These are phyloP conservation scores for Arthrobotrys conoides DNA, from an alignment of 2,329 filamentous ascomycete genomes.

Conservation along the genomic window DNA sequence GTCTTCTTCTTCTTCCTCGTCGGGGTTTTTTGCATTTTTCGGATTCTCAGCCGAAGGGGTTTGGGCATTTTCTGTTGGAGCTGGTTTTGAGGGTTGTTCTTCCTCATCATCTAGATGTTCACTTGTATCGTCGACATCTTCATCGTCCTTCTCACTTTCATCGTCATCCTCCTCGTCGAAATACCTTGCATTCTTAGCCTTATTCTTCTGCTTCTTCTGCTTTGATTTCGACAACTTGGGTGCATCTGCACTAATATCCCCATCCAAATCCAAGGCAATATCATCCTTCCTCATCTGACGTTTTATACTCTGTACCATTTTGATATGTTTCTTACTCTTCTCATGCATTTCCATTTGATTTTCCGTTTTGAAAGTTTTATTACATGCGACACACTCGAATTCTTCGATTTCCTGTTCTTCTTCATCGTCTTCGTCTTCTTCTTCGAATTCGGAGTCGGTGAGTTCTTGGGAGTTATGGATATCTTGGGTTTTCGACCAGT, in stretches of 20 bases:
- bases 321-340: conserved; percentile 95
- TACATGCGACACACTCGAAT: conserved; percentile 83
- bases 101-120: conserved; percentile 62
- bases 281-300: conserved; percentile 88
- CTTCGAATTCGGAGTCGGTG: conserved; percentile 64
- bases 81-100: conserved; percentile 18
- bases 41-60: background rate
- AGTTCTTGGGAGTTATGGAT: background rate
- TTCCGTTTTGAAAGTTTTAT: conserved; percentile 87
- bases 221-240: conserved; percentile 46
- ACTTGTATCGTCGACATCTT: conserved; percentile 41
- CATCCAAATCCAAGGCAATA: conserved; percentile 72
- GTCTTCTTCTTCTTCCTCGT: conserved; percentile 27
- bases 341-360: conserved; percentile 93
- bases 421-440: conserved; percentile 68
- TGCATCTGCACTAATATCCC: conserved; percentile 1
- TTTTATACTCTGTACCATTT: conserved; percentile 83
- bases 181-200: conserved; percentile 58
- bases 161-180: conserved; percentile 53
- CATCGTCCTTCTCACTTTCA: conserved; percentile 63
- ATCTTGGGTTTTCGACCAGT: conserved; percentile 68
- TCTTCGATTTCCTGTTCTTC: conserved; percentile 71
- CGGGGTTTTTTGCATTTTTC: conserved; percentile 58
- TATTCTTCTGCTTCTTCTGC: conserved; percentile 35
- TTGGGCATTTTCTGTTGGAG: background rate